phyloP scores from a whole-genome alignment of 345 rosid species.

The Aquilaria sinensis region DNA sequence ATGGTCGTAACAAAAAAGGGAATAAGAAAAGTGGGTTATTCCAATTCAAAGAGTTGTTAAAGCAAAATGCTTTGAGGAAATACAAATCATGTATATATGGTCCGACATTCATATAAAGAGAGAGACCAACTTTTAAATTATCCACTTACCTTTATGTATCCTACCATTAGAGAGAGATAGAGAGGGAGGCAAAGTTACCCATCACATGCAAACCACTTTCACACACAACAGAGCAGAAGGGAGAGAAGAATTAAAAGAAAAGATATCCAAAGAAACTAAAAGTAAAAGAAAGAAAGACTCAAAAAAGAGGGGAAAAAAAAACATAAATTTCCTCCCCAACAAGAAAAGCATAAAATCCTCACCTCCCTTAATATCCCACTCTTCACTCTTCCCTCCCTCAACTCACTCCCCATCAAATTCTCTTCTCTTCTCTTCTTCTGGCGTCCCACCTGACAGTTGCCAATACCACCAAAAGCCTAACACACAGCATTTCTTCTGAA shows the following conservation, averaged over 20 bases:
- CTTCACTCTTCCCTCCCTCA: constrained; percentile 1
- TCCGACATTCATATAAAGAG: constrained; percentile 6
- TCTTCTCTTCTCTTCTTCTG: neutral
- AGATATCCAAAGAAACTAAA: no score
- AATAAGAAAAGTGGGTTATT: constrained; percentile 33
- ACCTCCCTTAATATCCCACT: constrained; percentile 12
- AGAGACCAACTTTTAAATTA: constrained; percentile 22
- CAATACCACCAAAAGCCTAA: no score
- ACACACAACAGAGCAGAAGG: constrained; percentile 8
- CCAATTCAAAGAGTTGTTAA: constrained; percentile 18
- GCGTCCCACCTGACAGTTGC: neutral
- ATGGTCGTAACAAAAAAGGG: no score
- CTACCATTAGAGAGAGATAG: constrained; percentile 1
- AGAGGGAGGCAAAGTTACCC: constrained; percentile 17
- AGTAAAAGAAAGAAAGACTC: no score
- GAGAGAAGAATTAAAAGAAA: no score
- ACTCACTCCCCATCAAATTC: neutral
- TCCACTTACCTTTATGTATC: constrained; percentile 26
- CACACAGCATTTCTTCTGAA: no score
- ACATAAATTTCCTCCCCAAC: constrained; percentile 37
- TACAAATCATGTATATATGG: neutral
- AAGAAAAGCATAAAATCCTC: constrained; percentile 59
- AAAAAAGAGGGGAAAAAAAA: neutral
- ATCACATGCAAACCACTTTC: constrained; percentile 73
- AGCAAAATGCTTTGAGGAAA: constrained; percentile 19